phyloP scores from a whole-genome alignment of 2,329 filamentous ascomycete species.

The Byssothecium circinans region DNA sequence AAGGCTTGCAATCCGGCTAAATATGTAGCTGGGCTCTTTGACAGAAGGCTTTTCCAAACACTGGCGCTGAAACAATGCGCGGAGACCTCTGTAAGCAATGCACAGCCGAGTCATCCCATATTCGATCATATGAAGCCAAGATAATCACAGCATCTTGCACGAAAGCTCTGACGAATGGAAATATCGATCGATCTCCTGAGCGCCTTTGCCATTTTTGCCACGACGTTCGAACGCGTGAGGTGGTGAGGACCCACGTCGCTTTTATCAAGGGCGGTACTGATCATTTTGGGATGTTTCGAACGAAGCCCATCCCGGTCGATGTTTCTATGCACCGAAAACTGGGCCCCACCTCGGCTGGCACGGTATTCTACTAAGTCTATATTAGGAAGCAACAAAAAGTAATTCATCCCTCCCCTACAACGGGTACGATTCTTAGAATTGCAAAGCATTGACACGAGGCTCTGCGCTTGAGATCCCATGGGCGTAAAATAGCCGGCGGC shows the following conservation, averaged over 20 bases:
- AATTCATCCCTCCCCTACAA: not conserved
- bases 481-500: constrained; percentile 32
- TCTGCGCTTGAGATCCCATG: constrained; percentile 2
- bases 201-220: not conserved
- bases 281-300: constrained; percentile 1
- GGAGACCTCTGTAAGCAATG: not conserved
- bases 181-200: not conserved
- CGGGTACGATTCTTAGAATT: not conserved
- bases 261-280: not conserved
- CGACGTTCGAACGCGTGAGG: not conserved
- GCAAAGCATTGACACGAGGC: not conserved
- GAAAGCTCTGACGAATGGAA: not conserved
- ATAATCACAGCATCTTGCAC: not conserved
- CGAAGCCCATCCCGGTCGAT: not conserved
- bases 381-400: not conserved
- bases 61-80: constrained; percentile 5
- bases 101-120: not conserved
- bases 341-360: not conserved
- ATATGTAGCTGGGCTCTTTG: constrained; percentile 22
- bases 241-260: not conserved
- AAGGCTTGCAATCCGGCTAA: constrained; percentile 31
- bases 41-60: constrained; percentile 16
- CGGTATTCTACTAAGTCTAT: not conserved
- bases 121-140: not conserved
- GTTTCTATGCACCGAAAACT: not conserved